phyloP scores from a whole-genome alignment of 192 early-diverging fungal genomes.

The Coemansia sp. region DNA sequence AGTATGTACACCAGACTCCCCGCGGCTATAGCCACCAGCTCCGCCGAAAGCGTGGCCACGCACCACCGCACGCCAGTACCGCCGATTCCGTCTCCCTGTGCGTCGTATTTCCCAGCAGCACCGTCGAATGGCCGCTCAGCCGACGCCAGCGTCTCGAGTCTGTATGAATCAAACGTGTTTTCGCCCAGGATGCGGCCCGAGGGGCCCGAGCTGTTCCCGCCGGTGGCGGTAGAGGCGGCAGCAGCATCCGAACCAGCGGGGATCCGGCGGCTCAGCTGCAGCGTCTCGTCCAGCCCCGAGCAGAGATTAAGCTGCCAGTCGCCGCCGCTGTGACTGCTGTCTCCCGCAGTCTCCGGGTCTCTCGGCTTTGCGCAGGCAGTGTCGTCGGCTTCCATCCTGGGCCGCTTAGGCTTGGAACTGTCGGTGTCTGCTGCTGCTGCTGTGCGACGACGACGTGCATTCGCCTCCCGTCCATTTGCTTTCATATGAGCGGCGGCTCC shows the following conservation, averaged over 20 bases:
- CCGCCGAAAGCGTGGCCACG: constrained; percentile 18
- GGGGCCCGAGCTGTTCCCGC: not conserved
- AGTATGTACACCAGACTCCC: constrained; percentile 35
- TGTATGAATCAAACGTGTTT: constrained; percentile 39
- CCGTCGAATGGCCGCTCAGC: constrained; percentile 9
- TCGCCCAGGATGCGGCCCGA: not conserved
- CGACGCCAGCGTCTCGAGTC: constrained; percentile 40
- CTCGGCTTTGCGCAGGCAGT: too few relatives aligned
- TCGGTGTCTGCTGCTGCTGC: not conserved
- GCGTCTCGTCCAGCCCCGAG: constrained; percentile 36
- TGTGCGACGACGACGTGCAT: not conserved
- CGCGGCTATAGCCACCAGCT: constrained; percentile 31
- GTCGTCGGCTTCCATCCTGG: not conserved
- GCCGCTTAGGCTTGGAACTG: constrained; percentile 21
- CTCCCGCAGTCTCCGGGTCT: not conserved
- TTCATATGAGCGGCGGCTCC: not conserved
- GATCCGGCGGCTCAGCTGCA: constrained; percentile 27
- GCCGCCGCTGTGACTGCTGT: not conserved
- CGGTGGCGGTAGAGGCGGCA: not conserved
- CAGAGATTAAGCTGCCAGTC: constrained; percentile 30
- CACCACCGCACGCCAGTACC: constrained; percentile 17
- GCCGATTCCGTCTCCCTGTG: too few relatives aligned
- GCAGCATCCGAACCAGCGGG: not conserved
- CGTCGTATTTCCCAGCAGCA: not conserved
- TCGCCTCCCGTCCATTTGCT: not conserved